Base-by-base conservation (phyloP, 2,329 filamentous ascomycete genomes). In the Colletotrichum nymphaeae region DNA sequence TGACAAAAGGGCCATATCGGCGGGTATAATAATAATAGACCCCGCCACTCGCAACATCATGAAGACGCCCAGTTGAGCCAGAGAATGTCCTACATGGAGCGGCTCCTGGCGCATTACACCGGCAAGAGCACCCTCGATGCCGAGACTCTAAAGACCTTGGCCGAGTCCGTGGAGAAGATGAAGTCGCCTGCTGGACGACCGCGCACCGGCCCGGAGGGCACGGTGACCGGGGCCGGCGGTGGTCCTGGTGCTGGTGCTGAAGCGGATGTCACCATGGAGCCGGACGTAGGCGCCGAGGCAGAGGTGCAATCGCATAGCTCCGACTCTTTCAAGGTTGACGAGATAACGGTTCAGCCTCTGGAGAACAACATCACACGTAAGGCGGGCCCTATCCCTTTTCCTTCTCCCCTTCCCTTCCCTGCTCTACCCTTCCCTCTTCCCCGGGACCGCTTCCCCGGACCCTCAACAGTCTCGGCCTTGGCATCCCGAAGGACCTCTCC, bases 51-150 rank as follows among this genome's bases (percentile, higher is more conserved):
- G 28, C 62, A 57, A 1, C 74, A 74, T 42, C 74, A 74, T 42
- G 77, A 75, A 42, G 64, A 74, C n/a, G 60, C 60, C 3, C 75
- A 77, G 37, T 42, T 75, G 28, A 58, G 68, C 26, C 75, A 78
- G 53, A 75, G 77, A 9, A 67, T 77, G 71, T 63, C 68, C 4
- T 75, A 81, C 55, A 82, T 88, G 86, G 86, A 88, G 77, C 83
- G 83, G 37, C 82, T 88, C 52, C 79, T 88, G n/a, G 80, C 81
- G 8, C 84, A 88, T 68, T 87, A 85, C 75, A 79, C 84, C 52
- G 86, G 86, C n/a, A 82, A 85, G 57, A 80, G 84, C 72, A 80
- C 80, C 28, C 81, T 86, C 26, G 84, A 85, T 74, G 78, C 84
- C 2, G 79, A 82, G 30, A 84, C 81, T 5, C 78, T 88, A 49